Evolutionary conservation across 2,329 filamentous ascomycete species (phyloP).

Genomic region (Fusarium chlamydosporum): DNA sequence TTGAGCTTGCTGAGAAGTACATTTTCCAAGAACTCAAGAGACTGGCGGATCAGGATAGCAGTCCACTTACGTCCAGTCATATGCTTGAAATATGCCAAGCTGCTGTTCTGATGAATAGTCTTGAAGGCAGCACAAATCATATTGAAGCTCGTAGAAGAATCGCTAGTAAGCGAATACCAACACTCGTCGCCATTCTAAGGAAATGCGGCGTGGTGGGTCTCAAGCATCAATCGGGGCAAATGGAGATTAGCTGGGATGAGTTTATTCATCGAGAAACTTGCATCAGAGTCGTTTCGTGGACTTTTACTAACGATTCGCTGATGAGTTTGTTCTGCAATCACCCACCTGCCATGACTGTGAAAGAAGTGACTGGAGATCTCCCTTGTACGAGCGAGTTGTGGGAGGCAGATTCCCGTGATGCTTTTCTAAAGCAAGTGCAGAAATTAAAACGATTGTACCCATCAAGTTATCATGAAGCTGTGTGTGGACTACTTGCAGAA

Average conservation of each 20-base stretch:
- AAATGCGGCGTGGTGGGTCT: constrained; percentile 6
- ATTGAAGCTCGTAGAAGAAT: constrained; percentile 17
- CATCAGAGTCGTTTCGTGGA: constrained; percentile 37
- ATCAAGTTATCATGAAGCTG: background rate
- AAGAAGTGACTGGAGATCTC: constrained; percentile 35
- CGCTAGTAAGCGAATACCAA: constrained; percentile 19
- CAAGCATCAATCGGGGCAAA: background rate
- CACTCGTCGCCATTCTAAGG: constrained; percentile 18
- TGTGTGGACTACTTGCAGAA: constrained; percentile 19
- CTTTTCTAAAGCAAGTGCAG: background rate
- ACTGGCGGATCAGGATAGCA: background rate
- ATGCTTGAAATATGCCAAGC: constrained; percentile 38
- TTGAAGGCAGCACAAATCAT: constrained; percentile 23
- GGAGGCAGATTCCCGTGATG: constrained; percentile 18
- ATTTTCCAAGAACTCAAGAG: constrained; percentile 28
- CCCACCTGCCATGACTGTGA: constrained; percentile 19
- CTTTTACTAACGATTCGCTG: constrained; percentile 22
- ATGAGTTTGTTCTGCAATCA: constrained; percentile 32
- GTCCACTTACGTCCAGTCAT: constrained; percentile 3
- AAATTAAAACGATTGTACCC: background rate
- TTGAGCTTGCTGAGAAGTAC: constrained; percentile 32
- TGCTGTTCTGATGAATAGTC: constrained; percentile 12
- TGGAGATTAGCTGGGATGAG: background rate
- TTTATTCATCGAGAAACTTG: constrained; percentile 36
- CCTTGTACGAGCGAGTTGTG: constrained; percentile 31